Evolutionary conservation across 306 rosid species (phyloP).

Genomic region (Dryas octopetala): DNA sequence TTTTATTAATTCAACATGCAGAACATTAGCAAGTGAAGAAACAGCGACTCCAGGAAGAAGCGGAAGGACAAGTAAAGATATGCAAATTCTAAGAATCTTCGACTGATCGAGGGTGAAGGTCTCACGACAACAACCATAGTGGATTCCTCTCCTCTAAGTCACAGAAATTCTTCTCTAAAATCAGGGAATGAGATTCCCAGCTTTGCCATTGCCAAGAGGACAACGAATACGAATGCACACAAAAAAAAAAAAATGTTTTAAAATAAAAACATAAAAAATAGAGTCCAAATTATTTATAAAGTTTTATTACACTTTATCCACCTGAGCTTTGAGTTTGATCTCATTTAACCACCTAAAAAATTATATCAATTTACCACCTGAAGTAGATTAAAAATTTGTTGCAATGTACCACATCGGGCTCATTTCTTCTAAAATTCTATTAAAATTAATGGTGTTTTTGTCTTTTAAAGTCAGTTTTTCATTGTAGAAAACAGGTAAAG

Average conservation of each 20-base stretch:
- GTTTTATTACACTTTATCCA: too few species aligned
- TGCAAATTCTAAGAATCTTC: conserved; percentile 52
- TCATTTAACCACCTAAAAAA: too few species aligned
- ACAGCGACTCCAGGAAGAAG: conserved; percentile 17
- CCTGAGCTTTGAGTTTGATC: too few species aligned
- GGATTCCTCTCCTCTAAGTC: conserved; percentile 39
- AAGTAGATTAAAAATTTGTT: too few species aligned
- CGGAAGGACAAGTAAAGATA: conserved; percentile 13
- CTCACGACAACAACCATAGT: conserved; percentile 54
- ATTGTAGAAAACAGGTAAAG: too few species aligned
- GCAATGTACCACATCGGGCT: too few species aligned
- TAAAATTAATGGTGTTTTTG: too few species aligned
- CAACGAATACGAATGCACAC: conserved; percentile 45
- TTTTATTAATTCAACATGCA: conserved; percentile 14
- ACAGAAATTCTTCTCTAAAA: conserved; percentile 20
- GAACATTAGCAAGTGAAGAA: conserved; percentile 29
- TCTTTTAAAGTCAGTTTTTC: too few species aligned
- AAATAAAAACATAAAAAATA: conserved; percentile 7
- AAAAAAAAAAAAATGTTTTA: not conserved
- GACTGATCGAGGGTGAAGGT: conserved; percentile 28
- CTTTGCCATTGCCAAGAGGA: conserved; percentile 51
- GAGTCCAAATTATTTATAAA: not conserved
- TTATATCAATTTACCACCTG: too few species aligned
- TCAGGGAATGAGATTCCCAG: conserved; percentile 70
- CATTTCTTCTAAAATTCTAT: too few species aligned